Conservation (phyloP, 1,284 basidiomycete species). For the Apiotrichum laibachii region DNA sequence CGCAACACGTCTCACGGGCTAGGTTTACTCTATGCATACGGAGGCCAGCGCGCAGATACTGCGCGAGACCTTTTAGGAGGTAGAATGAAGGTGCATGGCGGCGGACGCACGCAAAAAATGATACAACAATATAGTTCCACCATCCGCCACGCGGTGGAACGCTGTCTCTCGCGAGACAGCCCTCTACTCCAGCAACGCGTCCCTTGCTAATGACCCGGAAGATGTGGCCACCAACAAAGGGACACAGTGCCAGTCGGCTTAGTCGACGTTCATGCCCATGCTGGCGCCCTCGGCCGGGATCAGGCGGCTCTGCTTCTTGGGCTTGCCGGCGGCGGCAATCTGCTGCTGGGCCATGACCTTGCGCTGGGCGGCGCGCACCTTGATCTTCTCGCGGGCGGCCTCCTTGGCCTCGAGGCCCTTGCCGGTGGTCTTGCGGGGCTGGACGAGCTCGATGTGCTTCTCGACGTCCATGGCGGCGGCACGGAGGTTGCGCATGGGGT, state of each 20-base stretch:
- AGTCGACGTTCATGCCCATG: conserved; percentile 44
- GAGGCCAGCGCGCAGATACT: not conserved
- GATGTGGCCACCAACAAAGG: not conserved
- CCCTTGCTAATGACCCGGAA: not conserved
- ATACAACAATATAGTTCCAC: conserved; percentile 1
- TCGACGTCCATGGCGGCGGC: conserved; percentile 58
- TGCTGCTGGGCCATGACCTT: conserved; percentile 49
- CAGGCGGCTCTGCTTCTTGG: conserved; percentile 62
- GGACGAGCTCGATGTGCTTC: conserved; percentile 63
- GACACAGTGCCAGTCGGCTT: not conserved
- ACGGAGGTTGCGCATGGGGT: conserved; percentile 43
- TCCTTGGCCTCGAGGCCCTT: conserved; percentile 43
- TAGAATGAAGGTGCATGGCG: conserved; percentile 1
- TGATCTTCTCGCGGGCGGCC: conserved; percentile 70
- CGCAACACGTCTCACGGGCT: not conserved
- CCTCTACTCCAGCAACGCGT: not conserved
- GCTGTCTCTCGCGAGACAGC: not conserved
- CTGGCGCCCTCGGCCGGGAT: conserved; percentile 55
- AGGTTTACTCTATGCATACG: not conserved
- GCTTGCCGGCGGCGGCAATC: conserved; percentile 55
- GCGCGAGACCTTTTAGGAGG: not conserved
- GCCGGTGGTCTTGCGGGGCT: conserved; percentile 59
- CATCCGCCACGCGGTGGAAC: not conserved
- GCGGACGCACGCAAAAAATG: not conserved
- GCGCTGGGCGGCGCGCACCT: conserved; percentile 64